Percentiles rank a stretch among this genome's conserved stretches.
These are phyloP conservation scores for Lactifluus piperatus DNA, from an alignment of 768 basidiomycete genomes.

Conservation along the genomic window DNA sequence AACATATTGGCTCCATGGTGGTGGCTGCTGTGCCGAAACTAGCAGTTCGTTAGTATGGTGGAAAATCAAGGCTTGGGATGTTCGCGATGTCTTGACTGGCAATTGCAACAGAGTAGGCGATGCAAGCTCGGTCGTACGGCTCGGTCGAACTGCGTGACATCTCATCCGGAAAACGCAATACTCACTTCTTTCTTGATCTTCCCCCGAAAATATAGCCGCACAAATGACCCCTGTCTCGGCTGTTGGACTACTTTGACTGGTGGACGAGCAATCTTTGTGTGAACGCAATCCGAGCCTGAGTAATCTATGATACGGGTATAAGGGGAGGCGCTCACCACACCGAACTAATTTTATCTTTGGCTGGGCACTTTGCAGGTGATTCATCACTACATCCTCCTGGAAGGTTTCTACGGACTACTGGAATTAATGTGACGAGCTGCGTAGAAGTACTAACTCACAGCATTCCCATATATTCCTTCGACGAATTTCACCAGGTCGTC, in stretches of 20 bases:
- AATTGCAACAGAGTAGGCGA: background rate
- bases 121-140: background rate
- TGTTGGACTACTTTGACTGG: background rate
- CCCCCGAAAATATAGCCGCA: background rate
- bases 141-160: background rate
- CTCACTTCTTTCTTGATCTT: background rate
- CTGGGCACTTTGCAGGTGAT: background rate
- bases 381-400: background rate
- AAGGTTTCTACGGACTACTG: background rate
- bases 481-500: background rate
- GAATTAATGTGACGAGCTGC: background rate
- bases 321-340: background rate
- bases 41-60: background rate
- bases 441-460: background rate
- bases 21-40: too few relatives aligned
- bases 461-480: background rate
- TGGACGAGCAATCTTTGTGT: background rate
- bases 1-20: too few relatives aligned
- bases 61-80: background rate
- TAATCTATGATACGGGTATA: background rate
- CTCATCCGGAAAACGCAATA: background rate
- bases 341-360: background rate
- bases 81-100: too few relatives aligned
- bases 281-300: too few relatives aligned
- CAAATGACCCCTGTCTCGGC: background rate